Conservation (phyloP, 225 moss, liverwort and hornwort genomes). For the Bryum argenteum region DNA sequence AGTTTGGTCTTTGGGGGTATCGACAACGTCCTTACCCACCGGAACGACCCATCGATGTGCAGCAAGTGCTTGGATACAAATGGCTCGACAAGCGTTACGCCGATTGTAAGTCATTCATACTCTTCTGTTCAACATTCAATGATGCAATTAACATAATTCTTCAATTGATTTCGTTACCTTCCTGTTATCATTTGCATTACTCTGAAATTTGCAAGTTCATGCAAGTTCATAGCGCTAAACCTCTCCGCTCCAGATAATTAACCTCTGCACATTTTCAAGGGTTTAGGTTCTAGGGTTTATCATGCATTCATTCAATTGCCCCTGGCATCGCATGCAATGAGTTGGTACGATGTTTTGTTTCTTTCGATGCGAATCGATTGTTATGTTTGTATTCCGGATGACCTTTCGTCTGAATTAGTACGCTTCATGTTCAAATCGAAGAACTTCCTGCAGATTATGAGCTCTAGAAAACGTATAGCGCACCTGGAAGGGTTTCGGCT, state of each 20-base stretch:
- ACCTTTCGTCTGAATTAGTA: background rate
- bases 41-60: slow-evolving; percentile 71
- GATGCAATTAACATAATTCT: background rate
- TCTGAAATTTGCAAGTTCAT: too few relatives aligned
- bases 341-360: background rate
- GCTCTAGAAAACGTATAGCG: too few relatives aligned
- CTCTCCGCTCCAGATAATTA: too few relatives aligned
- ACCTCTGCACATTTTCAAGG: too few relatives aligned
- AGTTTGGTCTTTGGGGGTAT: slow-evolving; percentile 94
- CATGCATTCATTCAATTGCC: background rate
- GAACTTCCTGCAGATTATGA: too few relatives aligned
- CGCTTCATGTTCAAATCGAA: too few relatives aligned
- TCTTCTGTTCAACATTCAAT: too few relatives aligned
- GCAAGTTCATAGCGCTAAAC: too few relatives aligned
- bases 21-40: slow-evolving; percentile 81
- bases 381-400: background rate
- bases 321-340: background rate
- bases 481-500: too few relatives aligned
- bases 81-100: slow-evolving; percentile 95
- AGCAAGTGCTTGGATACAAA: slow-evolving; percentile 94
- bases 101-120: slow-evolving; percentile 83
- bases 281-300: background rate
- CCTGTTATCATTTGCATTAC: too few relatives aligned
- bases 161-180: too few relatives aligned
- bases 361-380: background rate